Base-by-base conservation (phyloP, 345 rosid species). In the Populus ilicifolia region DNA sequence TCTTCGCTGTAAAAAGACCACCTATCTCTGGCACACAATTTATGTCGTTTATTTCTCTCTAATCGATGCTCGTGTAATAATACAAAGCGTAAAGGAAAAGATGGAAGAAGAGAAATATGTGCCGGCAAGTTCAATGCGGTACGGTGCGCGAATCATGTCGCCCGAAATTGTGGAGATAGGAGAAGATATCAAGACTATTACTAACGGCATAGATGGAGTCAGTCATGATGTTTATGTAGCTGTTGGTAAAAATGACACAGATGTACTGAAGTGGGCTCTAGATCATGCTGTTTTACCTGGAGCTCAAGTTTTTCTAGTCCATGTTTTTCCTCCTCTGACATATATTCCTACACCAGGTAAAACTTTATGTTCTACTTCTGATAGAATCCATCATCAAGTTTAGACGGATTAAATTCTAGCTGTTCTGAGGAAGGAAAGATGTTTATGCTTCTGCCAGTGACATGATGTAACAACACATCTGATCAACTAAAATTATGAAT, bases 141-240 rank as follows among this genome's bases (percentile, higher is more conserved):
- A 77, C 64, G n/a, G 74, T 61, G 21, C 73, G 50, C 75, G 84
- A 69, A 84, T 80, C 33, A 67, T 83, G 81, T 89, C 91, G 6
- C 80, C 90, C 1, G 94, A 90, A 33, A 89, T 90, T 39, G 92
- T 87, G 67, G 94, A 90, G 88, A 84, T 90, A 2, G 90, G 83
- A 62, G 92, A 90, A 38, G 92, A 88, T 16, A 85, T 85, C 73
- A 79, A 17, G 62, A 85, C 73, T 75, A 11, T 78, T 72, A 13
- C 67, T 6, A 50, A 25, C 21, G 74, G 80, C 84, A 83, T 50
- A 43, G 86, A 80, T 63, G 77, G 61, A 3, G 33, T 29, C 29
- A 50, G 30, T 8, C 23, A 21, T 70, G 93, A 90, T 80, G 85
- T 90, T 70, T 90, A 90, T 71, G 89, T 90, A 48, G 92, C 89